phyloP scores from a whole-genome alignment of 2,329 filamentous ascomycete species.

The Knufia petricola region DNA sequence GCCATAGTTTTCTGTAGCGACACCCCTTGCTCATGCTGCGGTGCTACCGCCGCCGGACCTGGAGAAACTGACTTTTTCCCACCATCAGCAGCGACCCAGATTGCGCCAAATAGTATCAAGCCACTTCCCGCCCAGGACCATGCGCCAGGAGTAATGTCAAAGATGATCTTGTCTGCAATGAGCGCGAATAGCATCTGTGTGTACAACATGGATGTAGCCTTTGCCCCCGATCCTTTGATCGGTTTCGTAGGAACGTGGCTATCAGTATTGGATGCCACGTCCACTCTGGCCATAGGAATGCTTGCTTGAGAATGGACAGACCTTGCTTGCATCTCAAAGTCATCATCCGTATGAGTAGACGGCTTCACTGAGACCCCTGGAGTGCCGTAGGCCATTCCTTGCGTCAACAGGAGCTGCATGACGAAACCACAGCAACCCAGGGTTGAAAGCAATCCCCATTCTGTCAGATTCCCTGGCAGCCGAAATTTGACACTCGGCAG shows the following conservation, averaged over 20 bases:
- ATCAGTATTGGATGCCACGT: background rate
- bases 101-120: conserved; percentile 55
- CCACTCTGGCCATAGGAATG: too few species aligned
- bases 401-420: conserved; percentile 78
- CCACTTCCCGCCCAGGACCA: conserved; percentile 52
- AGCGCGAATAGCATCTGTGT: conserved; percentile 62
- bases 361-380: conserved; percentile 35
- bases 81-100: conserved; percentile 50
- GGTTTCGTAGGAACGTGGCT: background rate
- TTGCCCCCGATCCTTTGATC: conserved; percentile 25
- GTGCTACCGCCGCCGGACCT: background rate
- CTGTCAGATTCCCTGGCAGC: conserved; percentile 42
- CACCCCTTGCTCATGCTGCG: background rate
- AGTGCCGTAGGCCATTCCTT: conserved; percentile 63
- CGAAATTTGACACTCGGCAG: conserved; percentile 49
- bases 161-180: conserved; percentile 54
- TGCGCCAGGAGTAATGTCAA: conserved; percentile 48
- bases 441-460: conserved; percentile 60
- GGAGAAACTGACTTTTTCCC: background rate
- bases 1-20: background rate
- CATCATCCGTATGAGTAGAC: background rate
- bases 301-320: conserved; percentile 25
- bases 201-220: conserved; percentile 59
- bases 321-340: conserved; percentile 7
- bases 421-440: conserved; percentile 67